These are phyloP conservation scores for Paramecium sexaurelia DNA, from an alignment of 73 alveolate species.

Conservation along the genomic window DNA sequence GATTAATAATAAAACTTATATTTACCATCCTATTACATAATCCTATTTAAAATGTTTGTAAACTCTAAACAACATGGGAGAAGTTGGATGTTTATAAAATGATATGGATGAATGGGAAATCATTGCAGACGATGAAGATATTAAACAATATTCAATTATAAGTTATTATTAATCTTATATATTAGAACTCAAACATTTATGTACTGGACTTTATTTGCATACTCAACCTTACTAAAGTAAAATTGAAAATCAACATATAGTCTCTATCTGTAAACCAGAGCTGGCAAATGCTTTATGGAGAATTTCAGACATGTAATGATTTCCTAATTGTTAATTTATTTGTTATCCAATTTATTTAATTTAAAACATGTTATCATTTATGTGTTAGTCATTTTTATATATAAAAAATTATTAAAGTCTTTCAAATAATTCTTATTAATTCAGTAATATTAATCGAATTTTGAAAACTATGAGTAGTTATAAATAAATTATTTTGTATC, in stretches of 20 bases:
- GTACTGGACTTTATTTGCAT: constrained; percentile 19
- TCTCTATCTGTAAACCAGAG: neutral
- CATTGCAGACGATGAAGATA: neutral
- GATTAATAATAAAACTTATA: neutral
- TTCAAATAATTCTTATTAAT: no score
- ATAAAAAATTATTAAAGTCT: no score
- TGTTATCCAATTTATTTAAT: neutral
- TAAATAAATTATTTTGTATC: no score
- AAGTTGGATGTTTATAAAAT: neutral
- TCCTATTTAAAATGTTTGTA: neutral
- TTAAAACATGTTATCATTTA: no score
- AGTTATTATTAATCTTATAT: neutral
- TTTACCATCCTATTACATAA: neutral
- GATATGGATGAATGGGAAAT: constrained; percentile 19
- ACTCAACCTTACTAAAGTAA: neutral
- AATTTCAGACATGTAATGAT: neutral
- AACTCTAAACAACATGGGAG: neutral
- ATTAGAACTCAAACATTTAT: neutral
- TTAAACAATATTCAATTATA: neutral
- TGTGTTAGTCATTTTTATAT: no score
- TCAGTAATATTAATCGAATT: no score
- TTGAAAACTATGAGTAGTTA: no score
- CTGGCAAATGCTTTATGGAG: neutral
- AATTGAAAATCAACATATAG: neutral
- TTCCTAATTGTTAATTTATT: no score